Base-by-base conservation (phyloP, 1,284 basidiomycete species). In the Albatrellus sp. region DNA sequence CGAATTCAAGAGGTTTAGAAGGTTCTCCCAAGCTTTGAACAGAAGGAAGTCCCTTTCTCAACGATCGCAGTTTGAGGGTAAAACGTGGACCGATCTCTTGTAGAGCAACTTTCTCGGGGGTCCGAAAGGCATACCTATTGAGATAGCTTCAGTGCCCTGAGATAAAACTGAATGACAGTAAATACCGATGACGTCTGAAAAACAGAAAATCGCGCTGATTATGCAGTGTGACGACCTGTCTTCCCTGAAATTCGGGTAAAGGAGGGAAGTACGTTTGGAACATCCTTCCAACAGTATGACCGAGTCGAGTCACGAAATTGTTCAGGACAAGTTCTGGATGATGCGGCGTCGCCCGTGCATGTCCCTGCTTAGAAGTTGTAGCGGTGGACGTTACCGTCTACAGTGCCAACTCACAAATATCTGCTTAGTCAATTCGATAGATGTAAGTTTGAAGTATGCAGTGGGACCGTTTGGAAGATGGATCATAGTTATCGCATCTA, bases 1-100 rank as follows among this genome's bases (percentile, higher is more conserved):
- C 82, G 53, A 93, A 78, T 53, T 80, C 67, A 24, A 86, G 55
- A 12, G 71, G 61, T 49, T 70, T 69, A 1, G 77, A 66, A 12
- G 68, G 65, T 46, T 80, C 76, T 16, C 79, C 81, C 49, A 79
- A 69, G 56, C 68, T 72, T 55, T 75, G 67, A 17, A 91, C 86
- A 5, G 82, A 78, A 0, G 93, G 93, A 29, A 94, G 67, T 10
- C 91, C 90, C 55, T 89, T 90, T 58, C 88, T 82, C 50, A 99
- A 63, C 69, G 84, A 94, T 30, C 85, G 70, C 46, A 99, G 66
- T 66, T 98, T 98, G 14, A 98, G 70, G 0, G 96, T 98, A 60
- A 99, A 98, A 24, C 94, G 77, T 4, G 96, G 96, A 0, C 96
- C 96, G 50, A 98, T 99, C 63, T 99, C 96, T 62, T 99, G 96